Evolutionary conservation across 371 early-diverging fungal species (phyloP).

Genomic region (Circinella umbellata): DNA sequence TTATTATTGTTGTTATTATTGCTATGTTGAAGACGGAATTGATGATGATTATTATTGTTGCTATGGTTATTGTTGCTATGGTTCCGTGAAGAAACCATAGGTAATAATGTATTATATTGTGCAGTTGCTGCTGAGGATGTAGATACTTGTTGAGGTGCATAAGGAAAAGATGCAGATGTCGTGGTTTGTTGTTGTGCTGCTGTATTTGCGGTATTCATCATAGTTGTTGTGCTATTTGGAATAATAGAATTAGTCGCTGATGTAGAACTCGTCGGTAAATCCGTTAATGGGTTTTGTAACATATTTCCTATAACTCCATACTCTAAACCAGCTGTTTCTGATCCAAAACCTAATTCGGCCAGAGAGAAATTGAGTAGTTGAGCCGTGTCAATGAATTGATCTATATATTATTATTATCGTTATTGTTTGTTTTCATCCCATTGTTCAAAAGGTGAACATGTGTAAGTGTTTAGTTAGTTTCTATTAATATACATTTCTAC

Average conservation of each 20-base stretch:
- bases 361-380: constrained; percentile 24
- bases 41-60: no score
- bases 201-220: not conserved
- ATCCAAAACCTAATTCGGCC: constrained; percentile 50
- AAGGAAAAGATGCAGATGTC: not conserved
- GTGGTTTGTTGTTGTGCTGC: not conserved
- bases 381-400: constrained; percentile 13
- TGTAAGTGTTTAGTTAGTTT: no score
- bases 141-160: not conserved
- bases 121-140: not conserved
- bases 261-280: not conserved
- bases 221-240: not conserved
- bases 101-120: not conserved
- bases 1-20: not conserved
- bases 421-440: no score
- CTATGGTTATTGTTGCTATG: no score
- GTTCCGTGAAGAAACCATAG: not conserved
- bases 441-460: no score
- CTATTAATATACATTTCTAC: not conserved
- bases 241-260: not conserved
- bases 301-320: constrained; percentile 52
- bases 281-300: constrained; percentile 30
- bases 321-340: constrained; percentile 52
- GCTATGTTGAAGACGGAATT: not conserved
- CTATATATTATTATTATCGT: not conserved